Conservation (phyloP, 139 green algal genomes). For the Microglena sp. region DNA sequence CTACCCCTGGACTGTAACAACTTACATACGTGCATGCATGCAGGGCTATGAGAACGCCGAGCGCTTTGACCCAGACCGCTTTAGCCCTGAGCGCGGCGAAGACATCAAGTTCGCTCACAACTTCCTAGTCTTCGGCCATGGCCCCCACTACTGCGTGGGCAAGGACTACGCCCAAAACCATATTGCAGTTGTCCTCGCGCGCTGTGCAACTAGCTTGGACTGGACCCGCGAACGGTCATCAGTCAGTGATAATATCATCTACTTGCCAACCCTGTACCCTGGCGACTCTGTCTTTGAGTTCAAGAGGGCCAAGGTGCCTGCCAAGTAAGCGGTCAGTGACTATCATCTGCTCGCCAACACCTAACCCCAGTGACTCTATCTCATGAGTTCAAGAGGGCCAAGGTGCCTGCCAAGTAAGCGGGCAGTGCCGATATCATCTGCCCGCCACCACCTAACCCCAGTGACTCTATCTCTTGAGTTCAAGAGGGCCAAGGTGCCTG, state of each 20-base stretch:
- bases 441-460: conserved; percentile 77
- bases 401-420: too few relatives aligned
- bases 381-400: too few relatives aligned
- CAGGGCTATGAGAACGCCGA: conserved; percentile 62
- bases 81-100: conserved; percentile 65
- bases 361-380: too few relatives aligned
- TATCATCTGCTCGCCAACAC: too few relatives aligned
- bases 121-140: conserved; percentile 75
- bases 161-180: conserved; percentile 80
- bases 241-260: conserved; percentile 40
- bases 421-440: conserved; percentile 48
- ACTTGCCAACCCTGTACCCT: conserved; percentile 82
- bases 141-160: conserved; percentile 81
- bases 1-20: too few relatives aligned
- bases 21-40: conserved; percentile 15
- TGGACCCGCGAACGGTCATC: conserved; percentile 36
- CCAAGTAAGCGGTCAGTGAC: too few relatives aligned
- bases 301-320: too few relatives aligned
- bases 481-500: too few relatives aligned
- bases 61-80: conserved; percentile 75
- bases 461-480: conserved; percentile 58
- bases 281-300: conserved; percentile 57
- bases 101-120: conserved; percentile 60
- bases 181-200: conserved; percentile 62
- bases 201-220: conserved; percentile 49